Evolutionary conservation across 306 rosid species (phyloP).

Genomic region (Astragalus glycyphyllos): DNA sequence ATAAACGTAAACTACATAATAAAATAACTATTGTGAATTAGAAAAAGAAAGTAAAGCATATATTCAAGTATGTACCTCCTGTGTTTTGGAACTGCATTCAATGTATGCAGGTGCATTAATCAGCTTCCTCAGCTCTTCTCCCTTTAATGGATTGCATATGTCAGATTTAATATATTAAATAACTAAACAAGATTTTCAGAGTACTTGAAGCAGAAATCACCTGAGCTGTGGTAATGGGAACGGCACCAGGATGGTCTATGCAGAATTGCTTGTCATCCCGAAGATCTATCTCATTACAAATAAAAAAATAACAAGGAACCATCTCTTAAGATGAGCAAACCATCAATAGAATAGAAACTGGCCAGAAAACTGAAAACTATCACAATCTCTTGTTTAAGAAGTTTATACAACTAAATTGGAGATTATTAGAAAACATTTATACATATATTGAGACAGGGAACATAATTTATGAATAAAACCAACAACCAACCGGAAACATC

Average conservation of each 20-base stretch:
- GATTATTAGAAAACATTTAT: conserved; percentile 31
- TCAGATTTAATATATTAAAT: conserved; percentile 36
- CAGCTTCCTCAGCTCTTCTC: conserved; percentile 97
- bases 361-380: background rate
- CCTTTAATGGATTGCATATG: conserved; percentile 55
- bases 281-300: conserved; percentile 71
- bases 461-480: conserved; percentile 25
- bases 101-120: conserved; percentile 94
- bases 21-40: background rate
- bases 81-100: conserved; percentile 98
- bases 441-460: conserved; percentile 13
- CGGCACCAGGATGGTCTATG: conserved; percentile 96
- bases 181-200: conserved; percentile 19
- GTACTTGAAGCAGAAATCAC: conserved; percentile 51
- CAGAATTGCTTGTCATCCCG: conserved; percentile 99
- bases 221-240: conserved; percentile 89
- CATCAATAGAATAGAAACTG: conserved; percentile 6
- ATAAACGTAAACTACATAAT: conserved; percentile 27
- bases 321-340: conserved; percentile 18
- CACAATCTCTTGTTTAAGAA: conserved; percentile 10
- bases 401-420: background rate
- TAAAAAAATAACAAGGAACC: conserved; percentile 36
- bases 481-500: conserved; percentile 28
- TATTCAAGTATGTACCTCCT: conserved; percentile 65
- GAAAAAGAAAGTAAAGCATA: background rate